A percentile compares a stretch with the other conserved stretches of the same genome.
Conservation (phyloP, 2,329 filamentous ascomycete species). For the Drechmeria coniospora region DNA sequence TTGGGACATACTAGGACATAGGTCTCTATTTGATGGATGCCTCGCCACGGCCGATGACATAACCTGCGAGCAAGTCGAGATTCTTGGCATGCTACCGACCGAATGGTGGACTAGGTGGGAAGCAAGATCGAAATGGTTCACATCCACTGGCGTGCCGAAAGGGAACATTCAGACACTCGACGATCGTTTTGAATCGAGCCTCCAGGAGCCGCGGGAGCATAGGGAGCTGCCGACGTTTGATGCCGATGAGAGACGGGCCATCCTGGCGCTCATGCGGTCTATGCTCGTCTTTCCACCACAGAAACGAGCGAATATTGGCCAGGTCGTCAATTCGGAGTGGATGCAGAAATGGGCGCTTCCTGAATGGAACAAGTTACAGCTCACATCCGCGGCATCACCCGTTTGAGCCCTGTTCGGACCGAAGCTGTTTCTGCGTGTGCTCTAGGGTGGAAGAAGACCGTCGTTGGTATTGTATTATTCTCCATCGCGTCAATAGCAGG, state of each 20-base stretch:
- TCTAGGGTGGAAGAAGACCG: too few relatives aligned
- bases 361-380: slow-evolving; percentile 10
- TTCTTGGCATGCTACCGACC: slow-evolving; percentile 4
- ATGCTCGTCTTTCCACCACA: slow-evolving; percentile 6
- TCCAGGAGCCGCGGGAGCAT: slow-evolving; percentile 4
- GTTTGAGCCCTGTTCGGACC: too few relatives aligned
- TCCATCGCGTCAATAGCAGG: too few relatives aligned
- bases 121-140: slow-evolving; percentile 5
- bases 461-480: too few relatives aligned
- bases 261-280: slow-evolving; percentile 3
- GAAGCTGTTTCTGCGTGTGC: too few relatives aligned
- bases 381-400: too few relatives aligned
- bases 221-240: slow-evolving; percentile 1
- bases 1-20: slow-evolving; percentile 15
- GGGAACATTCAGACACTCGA: slow-evolving; percentile 4
- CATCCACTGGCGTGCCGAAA: slow-evolving; percentile 4
- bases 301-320: slow-evolving; percentile 2
- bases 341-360: slow-evolving; percentile 8
- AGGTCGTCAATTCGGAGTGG: slow-evolving; percentile 5
- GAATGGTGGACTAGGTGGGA: slow-evolving; percentile 9
- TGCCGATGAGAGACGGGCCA: slow-evolving; percentile 1
- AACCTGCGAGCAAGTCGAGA: slow-evolving; percentile 6
- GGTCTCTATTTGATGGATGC: slow-evolving; percentile 6
- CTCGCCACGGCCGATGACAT: slow-evolving; percentile 5
- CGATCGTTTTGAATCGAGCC: slow-evolving; percentile 2